Conservation (phyloP, 225 moss, liverwort and hornwort species). For the Polytrichum commune region DNA sequence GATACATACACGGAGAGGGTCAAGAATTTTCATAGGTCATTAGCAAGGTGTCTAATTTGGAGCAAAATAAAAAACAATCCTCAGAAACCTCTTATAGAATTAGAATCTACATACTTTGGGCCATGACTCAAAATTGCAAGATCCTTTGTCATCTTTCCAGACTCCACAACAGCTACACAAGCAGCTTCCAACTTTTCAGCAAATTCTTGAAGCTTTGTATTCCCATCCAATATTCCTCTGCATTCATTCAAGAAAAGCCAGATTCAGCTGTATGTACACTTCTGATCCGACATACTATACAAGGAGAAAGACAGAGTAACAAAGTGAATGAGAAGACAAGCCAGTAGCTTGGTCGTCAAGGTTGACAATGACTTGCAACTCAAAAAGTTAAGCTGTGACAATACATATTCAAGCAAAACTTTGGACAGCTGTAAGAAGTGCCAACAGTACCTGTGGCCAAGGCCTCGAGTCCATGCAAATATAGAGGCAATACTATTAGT, state of each 20-base stretch:
- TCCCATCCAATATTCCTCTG: conserved; percentile 75
- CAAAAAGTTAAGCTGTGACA: no score
- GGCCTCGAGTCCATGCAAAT: conserved; percentile 89
- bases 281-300: no score
- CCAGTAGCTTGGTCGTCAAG: no score
- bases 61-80: background rate
- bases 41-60: background rate
- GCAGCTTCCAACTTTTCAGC: conserved; percentile 81
- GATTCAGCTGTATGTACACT: background rate
- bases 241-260: background rate
- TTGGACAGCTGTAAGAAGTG: background rate
- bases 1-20: no score
- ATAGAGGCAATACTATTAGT: conserved; percentile 98
- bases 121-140: conserved; percentile 81
- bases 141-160: conserved; percentile 95
- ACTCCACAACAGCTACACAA: conserved; percentile 72
- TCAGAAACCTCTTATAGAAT: background rate
- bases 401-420: no score
- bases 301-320: no score
- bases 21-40: no score
- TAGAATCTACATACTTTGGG: conserved; percentile 50
- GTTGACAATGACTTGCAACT: no score
- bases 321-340: no score
- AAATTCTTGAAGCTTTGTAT: conserved; percentile 59
- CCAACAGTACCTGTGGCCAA: conserved; percentile 54